Evolutionary conservation across 306 rosid genomes (phyloP), one percentile per base, ranked within the genome.

Genomic region (Psophocarpus tetragonolobus): DNA sequence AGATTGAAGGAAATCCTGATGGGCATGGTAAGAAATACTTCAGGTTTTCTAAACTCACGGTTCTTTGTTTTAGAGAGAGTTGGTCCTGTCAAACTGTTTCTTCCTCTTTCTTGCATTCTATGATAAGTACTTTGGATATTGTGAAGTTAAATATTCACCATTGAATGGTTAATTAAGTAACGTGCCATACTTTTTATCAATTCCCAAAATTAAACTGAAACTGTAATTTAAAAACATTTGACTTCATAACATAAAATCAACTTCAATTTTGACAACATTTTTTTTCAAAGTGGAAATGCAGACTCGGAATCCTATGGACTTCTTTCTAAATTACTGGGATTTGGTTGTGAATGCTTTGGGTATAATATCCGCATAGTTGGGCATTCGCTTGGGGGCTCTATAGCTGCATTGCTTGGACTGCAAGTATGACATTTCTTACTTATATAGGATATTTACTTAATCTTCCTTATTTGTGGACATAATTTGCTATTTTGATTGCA

Each of bases 381-480:
- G 36, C 98, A 94, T 89, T 94, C 98, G 35, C 93, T 94, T 50
- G 97, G 98, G 75, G 98, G 98, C 1, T 87, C 98, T 48, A 90
- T 94, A 88, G 91, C 88, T 21, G 87, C 97, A 41, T 78, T 91
- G 85, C 87, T 94, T 76, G 98, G 98, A 85, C 48, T 91, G 54
- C 87, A 87, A 85, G 98, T 94, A 94, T 51, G 96, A 24, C 33
- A 71, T 81, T 83, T 80, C 71, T 80, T 79, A 36, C 74, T 69
- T 77, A 35, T 10, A 65, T 68, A 51, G 65, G 39, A 80, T 29
- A 60, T 12, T 69, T 74, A 42, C 26, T 45, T 75, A 20, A 17
- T 4, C 48, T 71, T 79, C 24, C 32, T 68, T 78, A 29, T 48
- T 32, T 54, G 71, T 82, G 48, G 53, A 44, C 48, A 35, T 62